phyloP scores from a whole-genome alignment of 2,329 filamentous ascomycete species.

The Neurospora crassa region DNA sequence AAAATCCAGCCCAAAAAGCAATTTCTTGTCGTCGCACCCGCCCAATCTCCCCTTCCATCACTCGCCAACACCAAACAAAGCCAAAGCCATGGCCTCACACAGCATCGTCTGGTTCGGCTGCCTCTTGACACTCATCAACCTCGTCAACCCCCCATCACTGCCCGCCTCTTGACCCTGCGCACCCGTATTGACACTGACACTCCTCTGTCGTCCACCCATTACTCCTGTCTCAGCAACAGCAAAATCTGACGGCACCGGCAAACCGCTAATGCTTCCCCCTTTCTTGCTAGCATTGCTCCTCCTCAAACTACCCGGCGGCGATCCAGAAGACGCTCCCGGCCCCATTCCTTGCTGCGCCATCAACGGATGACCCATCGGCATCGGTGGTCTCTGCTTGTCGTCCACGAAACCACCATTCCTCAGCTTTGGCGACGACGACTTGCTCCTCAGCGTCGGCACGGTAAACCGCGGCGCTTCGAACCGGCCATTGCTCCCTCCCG shows the following conservation, averaged over 20 bases:
- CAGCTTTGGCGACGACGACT: neutral
- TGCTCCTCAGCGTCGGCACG: neutral
- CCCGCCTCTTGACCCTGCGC: neutral
- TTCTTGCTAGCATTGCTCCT: constrained; percentile 1
- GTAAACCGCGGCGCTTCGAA: constrained; percentile 11
- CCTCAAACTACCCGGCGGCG: neutral
- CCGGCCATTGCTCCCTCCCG: constrained; percentile 9
- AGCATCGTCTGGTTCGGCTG: constrained; percentile 12
- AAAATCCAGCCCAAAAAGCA: neutral
- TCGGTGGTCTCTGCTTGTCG: neutral
- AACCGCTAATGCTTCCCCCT: neutral
- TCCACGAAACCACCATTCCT: neutral
- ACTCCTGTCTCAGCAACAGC: neutral
- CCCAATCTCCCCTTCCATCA: neutral
- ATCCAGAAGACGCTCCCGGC: neutral
- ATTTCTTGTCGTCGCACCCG: neutral
- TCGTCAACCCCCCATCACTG: constrained; percentile 11
- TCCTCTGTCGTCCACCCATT: constrained; percentile 1
- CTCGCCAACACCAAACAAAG: constrained; percentile 14
- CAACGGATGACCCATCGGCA: constrained; percentile 1
- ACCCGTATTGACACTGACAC: constrained; percentile 2
- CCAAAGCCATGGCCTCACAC: constrained; percentile 17
- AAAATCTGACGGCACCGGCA: neutral
- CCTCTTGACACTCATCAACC: constrained; percentile 14
- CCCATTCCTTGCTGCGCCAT: neutral